Evolutionary conservation across 1,139 yeast genomes (phyloP).

Genomic region (Blastobotrys persicus): DNA sequence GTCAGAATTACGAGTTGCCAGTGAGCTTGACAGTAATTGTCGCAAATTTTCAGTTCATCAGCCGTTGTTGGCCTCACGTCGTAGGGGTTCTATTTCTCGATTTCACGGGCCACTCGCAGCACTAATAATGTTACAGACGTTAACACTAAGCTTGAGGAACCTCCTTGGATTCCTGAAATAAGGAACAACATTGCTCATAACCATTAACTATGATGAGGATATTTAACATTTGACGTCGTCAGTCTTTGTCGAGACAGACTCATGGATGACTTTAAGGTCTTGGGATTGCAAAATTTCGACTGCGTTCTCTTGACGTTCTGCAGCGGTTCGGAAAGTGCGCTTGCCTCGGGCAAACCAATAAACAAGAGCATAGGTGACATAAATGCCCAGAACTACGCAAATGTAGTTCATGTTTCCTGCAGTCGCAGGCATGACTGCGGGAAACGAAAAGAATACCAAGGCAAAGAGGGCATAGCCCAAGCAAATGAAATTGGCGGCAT

Average conservation of each 20-base stretch:
- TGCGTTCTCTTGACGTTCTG: neutral
- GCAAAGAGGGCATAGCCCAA: slow-evolving; percentile 61
- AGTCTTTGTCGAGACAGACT: neutral
- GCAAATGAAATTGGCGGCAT: slow-evolving; percentile 54
- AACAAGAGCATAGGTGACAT: slow-evolving; percentile 9
- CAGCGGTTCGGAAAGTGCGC: slow-evolving; percentile 7
- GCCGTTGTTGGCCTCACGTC: too few relatives aligned
- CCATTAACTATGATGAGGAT: neutral
- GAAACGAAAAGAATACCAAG: slow-evolving; percentile 66
- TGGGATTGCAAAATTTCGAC: neutral
- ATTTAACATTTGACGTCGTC: neutral
- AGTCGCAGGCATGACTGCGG: slow-evolving; percentile 67
- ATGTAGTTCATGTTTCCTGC: slow-evolving; percentile 66
- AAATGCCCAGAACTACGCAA: slow-evolving; percentile 13
- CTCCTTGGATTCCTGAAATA: too few relatives aligned
- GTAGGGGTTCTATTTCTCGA: too few relatives aligned
- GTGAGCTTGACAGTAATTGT: too few relatives aligned
- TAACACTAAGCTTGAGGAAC: too few relatives aligned
- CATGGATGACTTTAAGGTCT: neutral
- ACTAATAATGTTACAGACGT: too few relatives aligned
- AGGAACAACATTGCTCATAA: neutral
- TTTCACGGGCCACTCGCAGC: too few relatives aligned
- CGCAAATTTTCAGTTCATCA: too few relatives aligned
- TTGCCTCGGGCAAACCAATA: slow-evolving; percentile 15
- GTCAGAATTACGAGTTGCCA: too few relatives aligned